Base-by-base conservation (phyloP, 495 filamentous ascomycete genomes). In the Aspergillus wentii region DNA sequence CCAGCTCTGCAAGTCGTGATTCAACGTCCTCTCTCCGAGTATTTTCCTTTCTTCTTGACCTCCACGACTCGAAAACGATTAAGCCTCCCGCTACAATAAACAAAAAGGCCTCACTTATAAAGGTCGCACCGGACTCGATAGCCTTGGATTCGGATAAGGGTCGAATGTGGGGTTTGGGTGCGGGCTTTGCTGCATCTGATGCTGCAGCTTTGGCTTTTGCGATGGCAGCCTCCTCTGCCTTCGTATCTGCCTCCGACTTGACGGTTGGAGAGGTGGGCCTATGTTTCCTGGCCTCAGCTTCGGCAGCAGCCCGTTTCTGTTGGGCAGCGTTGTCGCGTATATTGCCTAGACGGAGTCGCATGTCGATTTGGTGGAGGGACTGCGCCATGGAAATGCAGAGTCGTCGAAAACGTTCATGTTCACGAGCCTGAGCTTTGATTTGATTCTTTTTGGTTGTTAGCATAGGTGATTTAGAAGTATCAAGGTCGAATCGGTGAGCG, bases 111-210 rank as follows among this genome's bases (percentile, higher is more conserved):
- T 99, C 92, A 28, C 87, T 88, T 34, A 94, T 82, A 35, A 99
- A 95, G 40, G 94, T 94, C 8, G 92, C 94, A 17, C 95, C 94
- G 5, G 89, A 76, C 55, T 99, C 92, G 18, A 99, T 94, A 4
- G 92, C 92, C 54, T 97, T 96, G 10, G 78, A 76, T 51, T 99
- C 94, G 21, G 86, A 83, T 1, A 99, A 69, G 1, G 94, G 83
- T 37, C 91, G 70, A 17, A 86, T 85, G 19, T 74, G 71, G 9
- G 75, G 72, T 46, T 54, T 54, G 4, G 50, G 64, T 3, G 39
- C 45, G 22, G 57, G 58, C 26, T 68, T 75, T 5, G 57, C 54
- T 22, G 64, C 72, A 32, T 78, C 71, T 22, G 57, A 49, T 5
- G 65, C 67, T 25, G 64, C 71, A 31, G 78, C 71, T 40, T 74